Conservation (phyloP, 345 rosid genomes). For the Noccaea bulbosa region DNA sequence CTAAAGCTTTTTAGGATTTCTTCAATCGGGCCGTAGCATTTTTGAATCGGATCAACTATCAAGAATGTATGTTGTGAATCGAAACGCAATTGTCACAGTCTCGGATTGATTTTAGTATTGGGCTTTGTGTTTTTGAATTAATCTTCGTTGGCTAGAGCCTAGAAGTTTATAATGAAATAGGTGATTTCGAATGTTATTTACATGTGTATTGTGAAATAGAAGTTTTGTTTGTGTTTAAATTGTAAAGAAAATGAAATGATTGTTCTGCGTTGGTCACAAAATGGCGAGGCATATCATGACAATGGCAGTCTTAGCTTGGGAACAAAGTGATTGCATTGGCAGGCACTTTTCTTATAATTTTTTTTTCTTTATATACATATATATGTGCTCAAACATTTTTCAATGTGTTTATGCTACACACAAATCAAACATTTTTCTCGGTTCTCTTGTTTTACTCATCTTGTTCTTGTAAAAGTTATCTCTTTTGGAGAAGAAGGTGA, state of each 20-base stretch:
- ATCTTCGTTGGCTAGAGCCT: background rate
- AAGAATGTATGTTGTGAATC: background rate
- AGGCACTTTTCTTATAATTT: slow-evolving; percentile 23
- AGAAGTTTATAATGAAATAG: background rate
- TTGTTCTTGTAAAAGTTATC: too few relatives aligned
- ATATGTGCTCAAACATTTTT: background rate
- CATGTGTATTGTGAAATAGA: background rate
- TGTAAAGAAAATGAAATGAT: background rate
- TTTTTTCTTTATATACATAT: background rate
- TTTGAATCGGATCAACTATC: background rate
- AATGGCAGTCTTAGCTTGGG: slow-evolving; percentile 4
- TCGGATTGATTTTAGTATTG: background rate
- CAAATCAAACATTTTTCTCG: too few relatives aligned
- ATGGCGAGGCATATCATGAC: slow-evolving; percentile 30
- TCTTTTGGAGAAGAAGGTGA: too few relatives aligned
- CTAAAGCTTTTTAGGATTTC: background rate
- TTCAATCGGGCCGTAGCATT: background rate
- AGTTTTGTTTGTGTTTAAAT: background rate
- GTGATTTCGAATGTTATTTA: background rate
- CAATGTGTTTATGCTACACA: background rate
- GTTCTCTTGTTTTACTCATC: too few relatives aligned
- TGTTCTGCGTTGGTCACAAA: slow-evolving; percentile 23
- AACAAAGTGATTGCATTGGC: slow-evolving; percentile 35
- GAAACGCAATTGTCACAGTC: background rate
- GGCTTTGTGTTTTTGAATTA: background rate